These are phyloP conservation scores for Phylloporus gajari DNA, from an alignment of 1,284 basidiomycete species.

Conservation along the genomic window DNA sequence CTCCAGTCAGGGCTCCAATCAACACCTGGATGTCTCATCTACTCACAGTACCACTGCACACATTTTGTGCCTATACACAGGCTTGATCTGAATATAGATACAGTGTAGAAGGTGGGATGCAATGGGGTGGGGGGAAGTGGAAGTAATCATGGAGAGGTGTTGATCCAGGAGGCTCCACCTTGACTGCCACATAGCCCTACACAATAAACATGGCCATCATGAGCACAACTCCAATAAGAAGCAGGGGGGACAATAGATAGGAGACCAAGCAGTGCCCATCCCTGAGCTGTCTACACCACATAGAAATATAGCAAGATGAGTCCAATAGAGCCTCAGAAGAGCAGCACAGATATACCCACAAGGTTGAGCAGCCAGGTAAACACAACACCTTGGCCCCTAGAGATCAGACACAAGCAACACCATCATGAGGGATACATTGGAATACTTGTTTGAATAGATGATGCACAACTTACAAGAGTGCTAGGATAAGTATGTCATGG, in stretches of 20 bases:
- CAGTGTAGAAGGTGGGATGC: too few relatives aligned
- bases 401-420: too few relatives aligned
- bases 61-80: too few relatives aligned
- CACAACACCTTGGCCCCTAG: too few relatives aligned
- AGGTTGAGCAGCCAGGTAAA: too few relatives aligned
- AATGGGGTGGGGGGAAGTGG: too few relatives aligned
- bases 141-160: too few relatives aligned
- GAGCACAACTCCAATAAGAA: slow-evolving; percentile 56
- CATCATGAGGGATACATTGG: slow-evolving; percentile 51
- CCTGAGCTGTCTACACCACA: slow-evolving; percentile 54
- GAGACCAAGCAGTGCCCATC: slow-evolving; percentile 52
- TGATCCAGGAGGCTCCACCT: slow-evolving; percentile 45
- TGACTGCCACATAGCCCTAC: slow-evolving; percentile 58
- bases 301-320: slow-evolving; percentile 63
- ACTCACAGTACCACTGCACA: too few relatives aligned
- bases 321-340: slow-evolving; percentile 67
- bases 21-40: too few relatives aligned
- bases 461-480: slow-evolving; percentile 53
- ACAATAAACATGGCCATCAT: slow-evolving; percentile 61
- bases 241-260: slow-evolving; percentile 62
- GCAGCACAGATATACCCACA: too few relatives aligned
- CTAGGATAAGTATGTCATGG: slow-evolving; percentile 69
- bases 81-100: too few relatives aligned
- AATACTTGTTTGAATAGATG: not conserved
- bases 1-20: too few relatives aligned